Evolutionary conservation across 2,329 filamentous ascomycete species (phyloP), one percentile per base, ranked within the genome.

Genomic region (Trichophyton simii): DNA sequence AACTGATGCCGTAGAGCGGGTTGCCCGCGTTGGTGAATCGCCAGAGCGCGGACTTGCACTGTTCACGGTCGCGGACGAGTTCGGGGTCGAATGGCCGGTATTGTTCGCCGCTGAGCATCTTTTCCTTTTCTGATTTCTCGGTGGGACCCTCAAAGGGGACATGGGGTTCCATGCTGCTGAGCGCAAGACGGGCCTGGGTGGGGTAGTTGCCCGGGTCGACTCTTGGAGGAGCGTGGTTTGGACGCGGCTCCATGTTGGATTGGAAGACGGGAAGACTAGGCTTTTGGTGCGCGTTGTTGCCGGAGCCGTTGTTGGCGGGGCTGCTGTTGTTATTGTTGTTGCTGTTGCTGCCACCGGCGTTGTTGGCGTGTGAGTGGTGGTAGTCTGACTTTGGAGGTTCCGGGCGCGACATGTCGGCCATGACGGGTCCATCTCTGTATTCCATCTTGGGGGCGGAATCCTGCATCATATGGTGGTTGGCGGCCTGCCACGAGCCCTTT

Each of bases 1-100:
- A 72, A 31, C 86, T 88, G 4, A 91, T 83, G 3, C 87, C 87
- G 44, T 85, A 83, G 60, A 84, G 83, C 1, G 88, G 87, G 67
- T 90, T 90, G 34, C 83, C 86, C 18, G 88, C 87, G 72, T 87
- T 89, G 74, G 96, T 96, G 77, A 94, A 96, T 58, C 86, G 81
- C 82, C 87, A 91, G 67, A 92, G 85, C 3, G 89, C 89, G 11
- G 83, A 82, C 65, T 85, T 87, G 75, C 92, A 97, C 60, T 87
- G 82, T 70, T 94, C 86, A n/a, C 92, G 87, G 68, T 96, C 91
- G 20, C 88, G 80, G 13, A 88, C 82, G 3, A 99, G 81, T 68
- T 90, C 86, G 63, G 85, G 82, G 70, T 89, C 85, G 65, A 87
- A 91, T 5, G 89, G 88, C 63, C 85, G 86, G 73, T 90, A 97